Base-by-base conservation (phyloP, 306 rosid genomes). In the Adenanthera pavonina region DNA sequence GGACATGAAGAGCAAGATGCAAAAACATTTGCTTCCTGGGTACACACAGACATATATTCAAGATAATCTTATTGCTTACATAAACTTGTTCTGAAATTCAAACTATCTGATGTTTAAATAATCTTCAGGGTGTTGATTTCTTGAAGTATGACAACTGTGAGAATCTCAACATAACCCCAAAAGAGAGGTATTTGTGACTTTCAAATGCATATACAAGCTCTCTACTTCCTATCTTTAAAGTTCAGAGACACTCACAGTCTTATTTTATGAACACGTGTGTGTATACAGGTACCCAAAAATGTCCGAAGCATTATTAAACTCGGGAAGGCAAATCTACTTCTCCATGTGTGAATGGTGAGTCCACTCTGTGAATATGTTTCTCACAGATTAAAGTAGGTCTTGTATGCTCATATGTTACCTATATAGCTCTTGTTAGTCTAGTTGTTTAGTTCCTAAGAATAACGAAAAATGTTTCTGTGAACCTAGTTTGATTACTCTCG, bases 271-370 rank as follows among this genome's bases (percentile, higher is more conserved):
- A 25, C 30, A 25, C 30, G 30, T 25, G 30, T 25, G 30, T 25
- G 30, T 25, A 33, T 25, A 33, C 78, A 93, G 97, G 88, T 93
- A 93, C 15, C 92, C 96, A 0, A 79, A 69, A 56, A 93, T 93
- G 97, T 83, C 88, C 70, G 62, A 82, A 76, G 97, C 96, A 51
- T 80, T 93, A 40, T 41, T 79, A 57, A 85, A 84, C 6, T 20
- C 91, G 30, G 88, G 91, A 66, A 84, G 92, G 53, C 34, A 84
- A 13, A 93, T 93, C 82, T 85, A 88, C 86, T 90, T 79, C 81
- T 93, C 97, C 46, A 10, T 93, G 54, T 93, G 96, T 13, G 94
- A 93, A 88, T 89, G 97, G 97, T 93, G 81, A 93, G 94, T 68
- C n/a, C 2, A 47, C 66, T 76, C 1, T 46, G 65, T 67, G 48